A percentile compares a stretch with the other conserved stretches of the same genome.
Conservation (phyloP, 805 yeast genomes). For the Metschnikowia orientalis region DNA sequence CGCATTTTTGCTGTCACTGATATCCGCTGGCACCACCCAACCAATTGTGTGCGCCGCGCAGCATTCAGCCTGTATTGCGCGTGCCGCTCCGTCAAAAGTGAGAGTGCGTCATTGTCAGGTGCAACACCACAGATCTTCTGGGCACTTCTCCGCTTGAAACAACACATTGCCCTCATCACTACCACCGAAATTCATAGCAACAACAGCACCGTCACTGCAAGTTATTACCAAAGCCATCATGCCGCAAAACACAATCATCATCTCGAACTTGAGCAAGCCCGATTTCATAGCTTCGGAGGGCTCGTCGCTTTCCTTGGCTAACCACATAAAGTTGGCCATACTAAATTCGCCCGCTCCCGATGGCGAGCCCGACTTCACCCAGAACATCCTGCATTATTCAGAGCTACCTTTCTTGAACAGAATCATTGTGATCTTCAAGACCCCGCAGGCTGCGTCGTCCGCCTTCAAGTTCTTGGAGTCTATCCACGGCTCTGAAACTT, state of each 20-base stretch:
- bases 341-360: slow-evolving; percentile 21
- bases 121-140: too few species aligned
- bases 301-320: slow-evolving; percentile 28
- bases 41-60: too few species aligned
- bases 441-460: slow-evolving; percentile 24
- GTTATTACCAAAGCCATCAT: slow-evolving; percentile 4
- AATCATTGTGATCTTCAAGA: slow-evolving; percentile 34
- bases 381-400: slow-evolving; percentile 34
- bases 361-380: slow-evolving; percentile 16
- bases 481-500: slow-evolving; percentile 8
- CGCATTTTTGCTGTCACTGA: too few species aligned
- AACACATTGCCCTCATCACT: too few species aligned
- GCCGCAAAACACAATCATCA: slow-evolving; percentile 31
- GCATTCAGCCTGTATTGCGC: too few species aligned
- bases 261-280: slow-evolving; percentile 28
- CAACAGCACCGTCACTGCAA: too few species aligned
- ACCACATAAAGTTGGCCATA: slow-evolving; percentile 30
- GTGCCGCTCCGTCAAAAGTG: too few species aligned
- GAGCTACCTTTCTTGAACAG: slow-evolving; percentile 35
- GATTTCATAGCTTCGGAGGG: slow-evolving; percentile 24
- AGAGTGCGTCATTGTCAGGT: too few species aligned
- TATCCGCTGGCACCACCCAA: too few species aligned
- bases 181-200: too few species aligned
- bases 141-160: too few species aligned
- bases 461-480: slow-evolving; percentile 21